Evolutionary conservation across 495 filamentous ascomycete genomes (phyloP).

Genomic region (Xylaria telfairii): DNA sequence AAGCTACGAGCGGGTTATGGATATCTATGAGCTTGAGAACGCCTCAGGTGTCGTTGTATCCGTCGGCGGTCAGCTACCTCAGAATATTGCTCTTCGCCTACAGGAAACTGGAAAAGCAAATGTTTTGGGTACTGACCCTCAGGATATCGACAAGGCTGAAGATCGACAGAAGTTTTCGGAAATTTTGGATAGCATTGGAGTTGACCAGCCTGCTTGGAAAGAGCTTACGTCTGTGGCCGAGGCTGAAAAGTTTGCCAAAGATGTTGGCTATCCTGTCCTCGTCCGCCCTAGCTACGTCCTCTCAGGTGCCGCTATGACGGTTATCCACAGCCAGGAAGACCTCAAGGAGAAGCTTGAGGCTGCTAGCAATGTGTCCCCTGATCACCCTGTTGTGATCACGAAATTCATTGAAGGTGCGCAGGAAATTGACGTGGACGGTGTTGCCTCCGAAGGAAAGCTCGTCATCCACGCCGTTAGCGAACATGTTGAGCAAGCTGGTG

Average conservation of each 20-base stretch:
- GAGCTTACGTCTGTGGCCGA: slow-evolving; percentile 91
- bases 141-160: slow-evolving; percentile 96
- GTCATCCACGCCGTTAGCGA: slow-evolving; percentile 94
- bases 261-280: slow-evolving; percentile 91
- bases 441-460: slow-evolving; percentile 84
- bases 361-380: slow-evolving; percentile 89
- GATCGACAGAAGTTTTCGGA: slow-evolving; percentile 98
- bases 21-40: slow-evolving; percentile 94
- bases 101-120: slow-evolving; percentile 89
- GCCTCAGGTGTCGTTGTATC: slow-evolving; percentile 91
- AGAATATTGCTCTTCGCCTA: slow-evolving; percentile 95
- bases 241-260: slow-evolving; percentile 82
- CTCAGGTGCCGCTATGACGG: slow-evolving; percentile 98
- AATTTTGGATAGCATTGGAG: slow-evolving; percentile 91
- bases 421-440: slow-evolving; percentile 97
- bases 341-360: slow-evolving; percentile 90
- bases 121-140: slow-evolving; percentile 87
- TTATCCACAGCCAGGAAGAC: slow-evolving; percentile 91
- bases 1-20: slow-evolving; percentile 97
- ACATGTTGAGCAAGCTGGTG: slow-evolving; percentile 96
- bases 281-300: slow-evolving; percentile 97
- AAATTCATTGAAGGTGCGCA: slow-evolving; percentile 98
- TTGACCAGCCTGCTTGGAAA: slow-evolving; percentile 98
- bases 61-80: slow-evolving; percentile 93
- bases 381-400: slow-evolving; percentile 98